Base-by-base conservation (phyloP, 768 basidiomycete species). In the Obba rivulosa region DNA sequence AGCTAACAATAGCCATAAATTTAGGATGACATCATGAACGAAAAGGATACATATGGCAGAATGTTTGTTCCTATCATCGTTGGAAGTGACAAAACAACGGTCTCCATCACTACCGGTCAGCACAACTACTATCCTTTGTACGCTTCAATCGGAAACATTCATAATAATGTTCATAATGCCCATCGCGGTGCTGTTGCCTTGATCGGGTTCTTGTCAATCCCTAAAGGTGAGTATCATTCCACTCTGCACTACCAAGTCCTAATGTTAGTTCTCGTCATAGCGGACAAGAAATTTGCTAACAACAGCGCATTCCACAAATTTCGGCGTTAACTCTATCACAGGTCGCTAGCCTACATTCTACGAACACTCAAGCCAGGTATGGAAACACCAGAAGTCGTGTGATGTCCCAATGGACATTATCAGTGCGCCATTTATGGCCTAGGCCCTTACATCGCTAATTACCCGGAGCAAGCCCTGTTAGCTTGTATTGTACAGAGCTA, bases 361-460 rank as follows among this genome's bases (percentile, higher is more conserved):
- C 13, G 20, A 1, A 17, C 52, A 13, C 36, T 59, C 9, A n/a
- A 43, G 11, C 24, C 51, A 4, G 46, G n/a, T 2, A 57, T 57
- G 58, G 55, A 40, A 11, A 51, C 16, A 1, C 56, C 57, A 0
- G 46, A 56, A 16, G 34, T 60, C 8, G 38, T 45, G 11, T 34
- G 24, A 10, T 54, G 62, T 41, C 49, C 58, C 5, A 61, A 67
- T 48, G 51, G 54, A 1, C 55, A 66, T 41, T 67, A 46, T 48
- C 57, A 56, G 1, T 38, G 49, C 3, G 58, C 52, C 2, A 53
- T 67, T 2, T 66, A 59, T 48, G 58, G 50, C 7, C 22, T 67
- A 11, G 63, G 59, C 0, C 57, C 62, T 0, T 66, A 59, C 39
- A 67, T 67, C 42, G 63, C 64, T 0, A 61, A 66, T 42, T 66